Evolutionary conservation across 306 rosid genomes (phyloP), one percentile per base, ranked within the genome.

Genomic region (Abrus pulchellus): DNA sequence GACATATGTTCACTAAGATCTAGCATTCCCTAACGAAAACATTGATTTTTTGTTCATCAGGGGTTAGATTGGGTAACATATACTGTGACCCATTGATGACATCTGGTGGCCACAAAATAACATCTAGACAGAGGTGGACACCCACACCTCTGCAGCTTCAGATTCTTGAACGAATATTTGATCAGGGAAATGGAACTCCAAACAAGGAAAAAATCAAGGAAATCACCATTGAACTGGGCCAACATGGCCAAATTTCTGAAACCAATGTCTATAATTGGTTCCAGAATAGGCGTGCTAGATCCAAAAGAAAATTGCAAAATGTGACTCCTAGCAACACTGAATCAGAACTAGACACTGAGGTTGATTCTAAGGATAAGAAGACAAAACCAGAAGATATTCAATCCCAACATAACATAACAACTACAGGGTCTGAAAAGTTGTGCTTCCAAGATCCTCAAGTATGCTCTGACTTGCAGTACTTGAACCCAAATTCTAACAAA

Each of bases 51-150:
- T 28, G n/a, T 55, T 48, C 82, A 86, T 78, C 86, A 94, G 99
- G 99, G 71, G 94, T 86, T 83, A 85, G 97, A 81, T 82, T 92
- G 80, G 97, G 98, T 13, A 91, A 83, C 74, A 75, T 91, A 28
- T 94, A 94, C 88, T 93, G 94, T 77, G 98, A 95, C 38, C 87
- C 97, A 40, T 82, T 93, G 76, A 82, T 93, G 94, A 78, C 90
- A 83, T 84, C 98, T 81, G 59, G 80, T 63, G 92, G 94, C 63
- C 99, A 93, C 92, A 95, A 95, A 72, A 91, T 95, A 36, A 88
- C 94, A 40, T 92, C 99, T 4, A 89, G 99, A 72, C 99, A 95
- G 79, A 84, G 99, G n/a, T 95, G 99, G 99, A 95, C 94, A 74
- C 99, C 99, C 34, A 90, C 97, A 4, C 91, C 94, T 0, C 70